phyloP scores from a whole-genome alignment of 2,329 filamentous ascomycete species.

The Exophiala viscosa region DNA sequence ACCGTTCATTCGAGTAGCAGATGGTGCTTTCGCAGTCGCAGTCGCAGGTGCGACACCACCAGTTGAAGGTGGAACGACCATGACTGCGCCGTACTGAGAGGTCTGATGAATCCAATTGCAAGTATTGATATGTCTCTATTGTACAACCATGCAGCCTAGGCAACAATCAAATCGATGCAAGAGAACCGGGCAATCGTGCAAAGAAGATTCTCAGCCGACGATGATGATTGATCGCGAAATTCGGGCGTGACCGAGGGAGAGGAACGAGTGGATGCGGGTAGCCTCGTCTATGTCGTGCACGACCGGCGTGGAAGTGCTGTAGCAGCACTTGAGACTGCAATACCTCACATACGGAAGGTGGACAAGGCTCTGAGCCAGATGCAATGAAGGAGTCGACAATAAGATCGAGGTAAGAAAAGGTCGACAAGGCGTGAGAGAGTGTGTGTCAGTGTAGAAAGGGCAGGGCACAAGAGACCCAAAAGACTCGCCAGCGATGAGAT shows the following conservation, averaged over 20 bases:
- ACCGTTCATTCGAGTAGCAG: slow-evolving; percentile 39
- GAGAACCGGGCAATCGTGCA: not conserved
- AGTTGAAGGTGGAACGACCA: slow-evolving; percentile 46
- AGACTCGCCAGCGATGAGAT: slow-evolving; percentile 7
- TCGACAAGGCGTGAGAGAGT: slow-evolving; percentile 20
- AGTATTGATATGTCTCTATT: slow-evolving; percentile 1
- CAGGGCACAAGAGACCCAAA: slow-evolving; percentile 9
- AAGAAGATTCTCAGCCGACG: not conserved
- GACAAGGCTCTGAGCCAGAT: not conserved
- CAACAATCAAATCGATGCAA: not conserved
- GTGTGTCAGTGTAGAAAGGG: slow-evolving; percentile 20
- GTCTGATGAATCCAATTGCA: not conserved
- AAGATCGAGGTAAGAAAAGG: slow-evolving; percentile 22
- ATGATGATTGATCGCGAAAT: not conserved
- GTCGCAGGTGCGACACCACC: slow-evolving; percentile 31
- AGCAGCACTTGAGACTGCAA: slow-evolving; percentile 11
- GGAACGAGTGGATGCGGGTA: slow-evolving; percentile 16
- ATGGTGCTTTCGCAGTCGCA: slow-evolving; percentile 20
- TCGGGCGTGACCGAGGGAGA: slow-evolving; percentile 15
- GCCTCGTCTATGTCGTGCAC: slow-evolving; percentile 17
- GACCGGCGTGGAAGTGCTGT: slow-evolving; percentile 20
- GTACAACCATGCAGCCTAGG: too few relatives aligned
- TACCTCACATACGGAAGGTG: slow-evolving; percentile 19
- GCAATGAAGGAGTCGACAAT: slow-evolving; percentile 17
- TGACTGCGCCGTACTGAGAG: slow-evolving; percentile 30